These are phyloP conservation scores for Clavariopsis aquatica DNA, from an alignment of 495 filamentous ascomycete genomes.

Conservation along the genomic window DNA sequence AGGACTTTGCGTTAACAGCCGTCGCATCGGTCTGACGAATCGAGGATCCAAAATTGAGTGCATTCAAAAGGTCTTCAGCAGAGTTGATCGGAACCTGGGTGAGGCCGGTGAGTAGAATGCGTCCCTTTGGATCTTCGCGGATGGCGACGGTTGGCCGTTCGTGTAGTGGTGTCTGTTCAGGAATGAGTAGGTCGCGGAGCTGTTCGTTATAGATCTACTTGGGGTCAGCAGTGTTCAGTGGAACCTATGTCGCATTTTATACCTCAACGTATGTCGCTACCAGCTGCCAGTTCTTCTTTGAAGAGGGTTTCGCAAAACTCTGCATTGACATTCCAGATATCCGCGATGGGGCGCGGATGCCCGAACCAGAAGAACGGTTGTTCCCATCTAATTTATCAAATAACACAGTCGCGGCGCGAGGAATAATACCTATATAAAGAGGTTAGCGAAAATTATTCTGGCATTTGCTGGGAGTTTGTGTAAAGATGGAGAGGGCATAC, in stretches of 20 bases:
- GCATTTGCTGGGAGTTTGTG: neutral
- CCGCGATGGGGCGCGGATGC: slow-evolving; percentile 76
- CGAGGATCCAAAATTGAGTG: slow-evolving; percentile 86
- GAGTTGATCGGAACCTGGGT: slow-evolving; percentile 88
- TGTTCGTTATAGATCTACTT: slow-evolving; percentile 92
- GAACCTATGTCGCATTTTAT: slow-evolving; percentile 1
- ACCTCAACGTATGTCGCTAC: slow-evolving; percentile 97
- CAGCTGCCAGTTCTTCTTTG: slow-evolving; percentile 86
- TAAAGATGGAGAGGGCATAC: slow-evolving; percentile 49
- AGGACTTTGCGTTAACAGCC: slow-evolving; percentile 96
- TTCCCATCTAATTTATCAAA: slow-evolving; percentile 81
- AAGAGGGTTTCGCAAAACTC: slow-evolving; percentile 52
- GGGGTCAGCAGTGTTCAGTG: slow-evolving; percentile 5
- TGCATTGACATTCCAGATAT: slow-evolving; percentile 67
- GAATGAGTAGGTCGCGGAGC: slow-evolving; percentile 83
- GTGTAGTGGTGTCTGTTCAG: slow-evolving; percentile 64
- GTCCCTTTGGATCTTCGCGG: slow-evolving; percentile 91
- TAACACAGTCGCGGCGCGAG: slow-evolving; percentile 80
- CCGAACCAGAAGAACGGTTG: slow-evolving; percentile 68
- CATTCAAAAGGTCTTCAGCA: slow-evolving; percentile 84
- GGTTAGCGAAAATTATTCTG: slow-evolving; percentile 1
- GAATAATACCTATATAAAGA: slow-evolving; percentile 73
- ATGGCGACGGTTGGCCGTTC: slow-evolving; percentile 81
- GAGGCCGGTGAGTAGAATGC: slow-evolving; percentile 89
- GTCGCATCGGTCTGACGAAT: slow-evolving; percentile 99